Percentiles rank a stretch among this genome's conserved stretches.
phyloP scores from a whole-genome alignment of 1,284 basidiomycete species.

The Pyrrhoderma lamaoense region DNA sequence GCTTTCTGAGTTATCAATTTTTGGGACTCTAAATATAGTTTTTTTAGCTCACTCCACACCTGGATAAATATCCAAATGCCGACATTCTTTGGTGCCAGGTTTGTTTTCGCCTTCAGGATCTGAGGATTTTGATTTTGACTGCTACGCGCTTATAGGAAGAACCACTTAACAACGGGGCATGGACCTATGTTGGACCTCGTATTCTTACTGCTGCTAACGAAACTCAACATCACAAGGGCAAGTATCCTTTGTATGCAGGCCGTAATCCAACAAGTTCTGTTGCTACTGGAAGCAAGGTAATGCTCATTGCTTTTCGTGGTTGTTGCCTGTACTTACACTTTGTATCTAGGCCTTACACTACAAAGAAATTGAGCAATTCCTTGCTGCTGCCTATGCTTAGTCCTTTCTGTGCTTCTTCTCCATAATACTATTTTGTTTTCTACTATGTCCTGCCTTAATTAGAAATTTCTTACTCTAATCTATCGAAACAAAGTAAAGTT shows the following conservation, averaged over 20 bases:
- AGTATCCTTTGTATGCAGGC: conserved; percentile 82
- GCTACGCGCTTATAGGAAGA: conserved; percentile 48
- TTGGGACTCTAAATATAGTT: conserved; percentile 10
- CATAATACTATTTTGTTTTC: not conserved
- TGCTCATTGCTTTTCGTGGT: conserved; percentile 17
- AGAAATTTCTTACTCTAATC: not conserved
- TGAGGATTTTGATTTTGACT: conserved; percentile 8
- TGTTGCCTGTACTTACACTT: not conserved
- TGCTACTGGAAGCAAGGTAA: conserved; percentile 83
- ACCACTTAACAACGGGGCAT: conserved; percentile 89
- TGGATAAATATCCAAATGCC: conserved; percentile 95
- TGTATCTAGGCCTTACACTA: conserved; percentile 7
- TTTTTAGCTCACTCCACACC: conserved; percentile 69
- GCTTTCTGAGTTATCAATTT: not conserved
- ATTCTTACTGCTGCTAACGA: conserved; percentile 77
- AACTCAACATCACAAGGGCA: conserved; percentile 86
- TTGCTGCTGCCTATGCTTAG: conserved; percentile 13
- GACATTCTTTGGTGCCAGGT: conserved; percentile 89
- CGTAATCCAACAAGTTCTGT: conserved; percentile 85
- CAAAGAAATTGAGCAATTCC: conserved; percentile 17
- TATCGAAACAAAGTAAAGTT: too few relatives aligned
- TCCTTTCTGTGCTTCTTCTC: not conserved
- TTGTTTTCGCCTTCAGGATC: conserved; percentile 10
- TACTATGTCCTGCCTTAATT: not conserved
- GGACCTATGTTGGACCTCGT: conserved; percentile 88